Percentiles rank a stretch among this genome's conserved stretches.
phyloP scores from a whole-genome alignment of 2,329 filamentous ascomycete genomes.

The Ophiostoma quercus region DNA sequence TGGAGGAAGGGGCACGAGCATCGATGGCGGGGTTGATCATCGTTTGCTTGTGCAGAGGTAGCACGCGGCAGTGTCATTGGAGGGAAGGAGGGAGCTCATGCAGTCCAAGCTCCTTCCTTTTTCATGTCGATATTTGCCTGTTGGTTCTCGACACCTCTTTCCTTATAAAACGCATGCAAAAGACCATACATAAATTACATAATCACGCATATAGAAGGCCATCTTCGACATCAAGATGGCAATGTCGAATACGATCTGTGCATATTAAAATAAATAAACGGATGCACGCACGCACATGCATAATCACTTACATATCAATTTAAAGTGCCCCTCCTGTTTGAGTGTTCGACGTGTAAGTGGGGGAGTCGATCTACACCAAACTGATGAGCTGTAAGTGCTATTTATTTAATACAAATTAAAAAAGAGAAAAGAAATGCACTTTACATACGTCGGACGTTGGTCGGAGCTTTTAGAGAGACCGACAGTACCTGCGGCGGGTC shows the following conservation, averaged over 20 bases:
- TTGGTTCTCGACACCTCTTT: background rate
- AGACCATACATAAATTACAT: background rate
- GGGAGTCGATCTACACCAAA: background rate
- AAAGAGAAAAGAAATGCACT: background rate
- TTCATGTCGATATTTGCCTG: background rate
- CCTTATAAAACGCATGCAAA: background rate
- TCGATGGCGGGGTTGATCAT: background rate
- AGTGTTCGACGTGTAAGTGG: background rate
- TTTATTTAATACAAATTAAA: too few relatives aligned
- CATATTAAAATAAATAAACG: background rate
- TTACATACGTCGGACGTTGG: background rate
- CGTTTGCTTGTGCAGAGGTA: background rate
- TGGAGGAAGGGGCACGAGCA: background rate
- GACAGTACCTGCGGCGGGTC: too few relatives aligned
- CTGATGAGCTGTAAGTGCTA: too few relatives aligned
- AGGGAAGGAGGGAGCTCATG: background rate
- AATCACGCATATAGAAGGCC: background rate
- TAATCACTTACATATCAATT: background rate
- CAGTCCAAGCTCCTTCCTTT: background rate
- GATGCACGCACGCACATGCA: background rate
- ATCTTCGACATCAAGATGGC: background rate
- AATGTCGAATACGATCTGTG: background rate
- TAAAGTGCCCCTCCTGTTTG: background rate
- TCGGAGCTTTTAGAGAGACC: background rate
- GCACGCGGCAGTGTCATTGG: background rate